Conservation (phyloP, 805 yeast genomes). For the Kuraishia molischiana region DNA sequence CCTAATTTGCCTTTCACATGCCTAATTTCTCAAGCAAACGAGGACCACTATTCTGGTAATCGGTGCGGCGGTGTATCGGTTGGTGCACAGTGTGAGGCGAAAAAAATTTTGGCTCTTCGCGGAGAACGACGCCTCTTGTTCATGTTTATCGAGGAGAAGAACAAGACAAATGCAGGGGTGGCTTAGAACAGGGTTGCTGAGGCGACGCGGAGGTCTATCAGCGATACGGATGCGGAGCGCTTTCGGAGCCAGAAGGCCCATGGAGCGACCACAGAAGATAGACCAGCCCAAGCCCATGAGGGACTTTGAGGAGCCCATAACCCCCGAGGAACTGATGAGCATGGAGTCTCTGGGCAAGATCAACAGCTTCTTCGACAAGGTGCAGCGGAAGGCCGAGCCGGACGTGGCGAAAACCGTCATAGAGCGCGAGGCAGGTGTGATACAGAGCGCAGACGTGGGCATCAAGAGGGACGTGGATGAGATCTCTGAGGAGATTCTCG, state of each 20-base stretch:
- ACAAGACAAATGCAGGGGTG: too few species aligned
- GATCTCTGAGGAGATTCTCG: background rate
- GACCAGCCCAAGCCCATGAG: conserved; percentile 7
- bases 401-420: conserved; percentile 8
- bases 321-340: background rate
- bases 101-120: too few species aligned
- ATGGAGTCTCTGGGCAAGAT: background rate
- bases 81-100: too few species aligned
- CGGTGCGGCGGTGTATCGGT: too few species aligned
- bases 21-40: too few species aligned
- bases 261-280: conserved; percentile 2
- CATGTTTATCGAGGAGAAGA: too few species aligned
- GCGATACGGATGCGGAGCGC: background rate
- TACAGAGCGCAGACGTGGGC: background rate
- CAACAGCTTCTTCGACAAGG: background rate
- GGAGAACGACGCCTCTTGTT: too few species aligned
- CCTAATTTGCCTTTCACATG: too few species aligned
- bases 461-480: background rate
- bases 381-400: background rate
- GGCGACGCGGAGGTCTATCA: too few species aligned
- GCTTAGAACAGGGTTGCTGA: too few species aligned
- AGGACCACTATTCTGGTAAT: too few species aligned
- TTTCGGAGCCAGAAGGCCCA: background rate
- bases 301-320: background rate
- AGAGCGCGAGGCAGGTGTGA: background rate